Evolutionary conservation across 805 yeast species (phyloP).

Genomic region (Candida koratica): DNA sequence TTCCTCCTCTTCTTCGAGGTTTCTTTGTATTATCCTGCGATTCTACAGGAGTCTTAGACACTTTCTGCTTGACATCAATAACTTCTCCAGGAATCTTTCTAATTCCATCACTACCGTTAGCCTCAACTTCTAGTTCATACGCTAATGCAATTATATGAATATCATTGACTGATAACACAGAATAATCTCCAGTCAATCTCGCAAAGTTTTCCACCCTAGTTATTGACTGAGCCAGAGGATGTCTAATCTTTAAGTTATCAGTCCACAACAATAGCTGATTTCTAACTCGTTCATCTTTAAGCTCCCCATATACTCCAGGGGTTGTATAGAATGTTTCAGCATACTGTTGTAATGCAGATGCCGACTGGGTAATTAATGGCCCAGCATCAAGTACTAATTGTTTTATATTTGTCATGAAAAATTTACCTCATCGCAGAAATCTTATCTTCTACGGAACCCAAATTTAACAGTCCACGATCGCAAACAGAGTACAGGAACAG

Average conservation of each 20-base stretch:
- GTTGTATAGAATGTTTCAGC: conserved; percentile 80
- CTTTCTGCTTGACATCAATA: conserved; percentile 18
- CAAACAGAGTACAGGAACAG: too few species aligned
- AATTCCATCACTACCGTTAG: conserved; percentile 64
- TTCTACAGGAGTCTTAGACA: conserved; percentile 1
- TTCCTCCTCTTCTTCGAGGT: conserved; percentile 59
- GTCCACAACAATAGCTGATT: conserved; percentile 79
- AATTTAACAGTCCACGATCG: too few species aligned
- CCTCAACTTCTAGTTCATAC: conserved; percentile 77
- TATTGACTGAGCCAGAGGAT: conserved; percentile 66
- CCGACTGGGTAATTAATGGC: conserved; percentile 84
- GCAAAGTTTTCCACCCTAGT: conserved; percentile 72
- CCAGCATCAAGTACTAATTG: conserved; percentile 88
- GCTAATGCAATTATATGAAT: conserved; percentile 87
- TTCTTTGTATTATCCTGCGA: conserved; percentile 11
- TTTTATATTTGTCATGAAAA: conserved; percentile 31
- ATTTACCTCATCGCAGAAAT: conserved; percentile 10
- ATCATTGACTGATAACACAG: conserved; percentile 88
- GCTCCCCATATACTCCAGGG: conserved; percentile 85
- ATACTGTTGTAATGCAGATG: conserved; percentile 62
- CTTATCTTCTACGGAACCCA: too few species aligned
- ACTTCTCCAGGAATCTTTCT: conserved; percentile 71
- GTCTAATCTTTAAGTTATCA: conserved; percentile 63
- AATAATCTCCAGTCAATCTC: conserved; percentile 82
- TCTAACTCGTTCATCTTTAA: conserved; percentile 81